A percentile compares a stretch with the other conserved stretches of the same genome.
phyloP scores from a whole-genome alignment of 2,329 filamentous ascomycete species.

The Sclerotinia nivalis region DNA sequence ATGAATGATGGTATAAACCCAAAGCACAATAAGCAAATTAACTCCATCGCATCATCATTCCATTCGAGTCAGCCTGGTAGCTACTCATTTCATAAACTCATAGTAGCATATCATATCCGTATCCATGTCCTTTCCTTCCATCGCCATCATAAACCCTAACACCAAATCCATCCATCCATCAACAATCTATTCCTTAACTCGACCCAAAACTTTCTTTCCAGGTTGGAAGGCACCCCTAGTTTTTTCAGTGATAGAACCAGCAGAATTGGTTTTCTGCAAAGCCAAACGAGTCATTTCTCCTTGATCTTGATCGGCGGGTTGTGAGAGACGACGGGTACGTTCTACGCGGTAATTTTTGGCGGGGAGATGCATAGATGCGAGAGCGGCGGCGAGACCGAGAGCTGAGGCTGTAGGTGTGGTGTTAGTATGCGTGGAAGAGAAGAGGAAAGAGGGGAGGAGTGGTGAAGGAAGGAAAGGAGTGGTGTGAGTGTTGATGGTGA shows the following conservation, averaged over 20 bases:
- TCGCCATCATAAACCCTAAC: background rate
- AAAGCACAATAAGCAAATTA: no score
- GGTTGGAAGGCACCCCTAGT: constrained; percentile 3
- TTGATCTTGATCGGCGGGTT: constrained; percentile 10
- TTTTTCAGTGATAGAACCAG: background rate
- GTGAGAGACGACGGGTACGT: constrained; percentile 19
- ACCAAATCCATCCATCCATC: background rate
- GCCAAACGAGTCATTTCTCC: constrained; percentile 15
- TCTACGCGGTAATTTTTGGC: constrained; percentile 22
- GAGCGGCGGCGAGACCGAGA: constrained; percentile 18
- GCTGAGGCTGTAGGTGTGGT: constrained; percentile 5
- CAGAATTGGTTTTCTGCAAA: constrained; percentile 18
- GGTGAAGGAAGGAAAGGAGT: background rate
- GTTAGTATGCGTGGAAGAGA: background rate
- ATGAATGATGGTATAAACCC: no score
- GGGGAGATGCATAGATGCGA: constrained; percentile 22
- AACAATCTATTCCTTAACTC: constrained; percentile 6
- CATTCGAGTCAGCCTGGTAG: no score
- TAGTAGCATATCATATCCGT: background rate
- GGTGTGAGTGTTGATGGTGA: background rate
- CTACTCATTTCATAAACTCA: background rate
- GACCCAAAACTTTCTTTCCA: constrained; percentile 17
- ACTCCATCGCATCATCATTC: no score
- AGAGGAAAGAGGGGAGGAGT: background rate
- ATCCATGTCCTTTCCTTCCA: background rate